Evolutionary conservation across 2,329 filamentous ascomycete species (phyloP), one percentile per base, ranked within the genome.

Genomic region (Botrytis paeoniae): DNA sequence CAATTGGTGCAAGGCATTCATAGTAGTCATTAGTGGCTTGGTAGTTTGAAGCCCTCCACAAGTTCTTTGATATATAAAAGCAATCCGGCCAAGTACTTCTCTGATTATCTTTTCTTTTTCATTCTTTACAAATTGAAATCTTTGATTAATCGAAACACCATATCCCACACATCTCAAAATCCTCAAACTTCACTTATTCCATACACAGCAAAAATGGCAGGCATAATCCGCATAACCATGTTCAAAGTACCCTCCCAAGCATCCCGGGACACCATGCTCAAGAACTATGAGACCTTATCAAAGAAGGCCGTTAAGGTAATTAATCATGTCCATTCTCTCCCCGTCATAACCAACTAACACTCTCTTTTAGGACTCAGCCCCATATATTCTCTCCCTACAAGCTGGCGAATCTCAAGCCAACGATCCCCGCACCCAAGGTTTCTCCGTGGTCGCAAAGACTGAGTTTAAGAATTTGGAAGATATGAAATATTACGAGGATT

Each of bases 401-500:
- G 87, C 85, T 1, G 84, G 84, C 7, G 80, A 81, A 12, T 83
- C 86, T 0, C 79, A 86, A 72, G 45, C 69, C 37, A 81, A 84
- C 22, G 87, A 89, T 73, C 82, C 84, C 1, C 85, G 88, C 32
- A 85, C 82, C 76, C 84, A 88, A 78, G 88, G 88, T 35, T 89
- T 83, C 80, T 89, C 85, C 18, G 69, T 90, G 43, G 83, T 85
- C 9, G 85, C 85, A 1, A 85, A 86, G 74, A 86, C 85, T 18
- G 84, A 85, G 6, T 90, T 90, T 76, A 83, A 83, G 22, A 85
- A 82, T 20, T 70, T 86, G 63, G 87, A 87, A 18, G 88, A 90
- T 76, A 87, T 90, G 85, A 83, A 86, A 63, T 91, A 85, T 78
- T 91, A 89, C 77, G 88, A 90, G 78, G 82, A 81, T 4, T 82